Conservation (phyloP, 306 rosid species). For the Cicer pinnatifidum region DNA sequence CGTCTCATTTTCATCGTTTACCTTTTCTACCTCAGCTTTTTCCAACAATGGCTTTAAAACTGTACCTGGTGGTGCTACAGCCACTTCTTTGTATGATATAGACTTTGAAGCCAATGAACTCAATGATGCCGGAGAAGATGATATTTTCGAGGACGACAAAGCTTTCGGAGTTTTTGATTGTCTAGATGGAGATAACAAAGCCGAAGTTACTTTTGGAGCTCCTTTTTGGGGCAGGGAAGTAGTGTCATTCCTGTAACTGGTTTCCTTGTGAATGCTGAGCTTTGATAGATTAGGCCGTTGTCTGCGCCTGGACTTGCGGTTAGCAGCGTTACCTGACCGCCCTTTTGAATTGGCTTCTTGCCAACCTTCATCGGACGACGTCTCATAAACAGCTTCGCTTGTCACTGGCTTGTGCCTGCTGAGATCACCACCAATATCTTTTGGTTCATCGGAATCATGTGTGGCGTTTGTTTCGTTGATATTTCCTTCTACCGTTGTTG, state of each 20-base stretch:
- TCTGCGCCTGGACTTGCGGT: conserved; percentile 61
- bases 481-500: conserved; percentile 36
- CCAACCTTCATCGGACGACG: conserved; percentile 87
- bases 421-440: conserved; percentile 51
- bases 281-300: conserved; percentile 61
- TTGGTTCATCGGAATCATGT: conserved; percentile 49
- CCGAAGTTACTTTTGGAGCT: conserved; percentile 49
- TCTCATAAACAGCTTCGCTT: conserved; percentile 60
- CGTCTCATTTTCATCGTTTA: conserved; percentile 54
- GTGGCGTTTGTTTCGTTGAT: conserved; percentile 47
- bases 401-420: conserved; percentile 42
- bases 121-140: conserved; percentile 54
- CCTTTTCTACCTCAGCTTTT: conserved; percentile 53
- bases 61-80: conserved; percentile 92
- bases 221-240: conserved; percentile 52
- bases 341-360: conserved; percentile 93
- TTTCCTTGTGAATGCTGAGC: conserved; percentile 59
- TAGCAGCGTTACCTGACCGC: conserved; percentile 59
- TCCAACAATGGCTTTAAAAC: conserved; percentile 66
- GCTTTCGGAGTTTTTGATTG: conserved; percentile 61
- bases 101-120: conserved; percentile 77
- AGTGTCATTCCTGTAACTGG: conserved; percentile 53
- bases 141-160: conserved; percentile 49
- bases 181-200: conserved; percentile 48
- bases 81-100: conserved; percentile 95